Base-by-base conservation (phyloP, 768 basidiomycete species). In the Serendipita sp. region DNA sequence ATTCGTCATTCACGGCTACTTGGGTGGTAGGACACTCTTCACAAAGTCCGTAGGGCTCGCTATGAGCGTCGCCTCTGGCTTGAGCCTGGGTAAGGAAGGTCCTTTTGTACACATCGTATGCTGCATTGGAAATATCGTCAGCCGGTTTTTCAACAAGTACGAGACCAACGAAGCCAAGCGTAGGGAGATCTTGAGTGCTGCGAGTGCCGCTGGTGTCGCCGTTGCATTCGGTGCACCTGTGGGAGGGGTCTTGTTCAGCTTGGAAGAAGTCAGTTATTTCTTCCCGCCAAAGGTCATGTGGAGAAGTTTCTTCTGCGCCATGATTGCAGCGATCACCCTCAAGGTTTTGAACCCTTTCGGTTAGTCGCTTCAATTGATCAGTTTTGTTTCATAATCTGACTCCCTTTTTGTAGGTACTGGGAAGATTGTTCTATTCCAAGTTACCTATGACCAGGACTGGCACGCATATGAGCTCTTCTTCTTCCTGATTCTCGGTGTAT, bases 171-270 rank as follows among this genome's bases (percentile, higher is more conserved):
- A 99, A 81, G 92, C 83, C 13, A 98, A 98, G 72, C 81, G 94
- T 50, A 84, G 96, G 55, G 96, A 98, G 75, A 85, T 99, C 63
- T 76, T 99, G 43, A 93, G 90, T 66, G 96, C 96, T 10, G 93
- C 94, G 33, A 91, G 92, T 72, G 96, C 95, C 3, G 96, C 96
- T 27, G 96, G 96, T 33, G 96, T 99, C 10, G 90, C 95, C 3
- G 95, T 98, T 29, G 91, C 94, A 0, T 97, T 98, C 70, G 95
- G 95, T 52, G 94, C 95, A 0, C 96, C 96, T 0, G 90, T 99
- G 52, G 95, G 91, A 27, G 91, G 92, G 11, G 91, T 90, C 0
- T 72, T 95, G 62, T 95, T 95, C 73, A 91, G 91, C 67, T 75
- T 97, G 68, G 40, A 40, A 13, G 95, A 98, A 73, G 93, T 95